phyloP scores from a whole-genome alignment of 495 filamentous ascomycete species.

The Penicillium crystallinum region DNA sequence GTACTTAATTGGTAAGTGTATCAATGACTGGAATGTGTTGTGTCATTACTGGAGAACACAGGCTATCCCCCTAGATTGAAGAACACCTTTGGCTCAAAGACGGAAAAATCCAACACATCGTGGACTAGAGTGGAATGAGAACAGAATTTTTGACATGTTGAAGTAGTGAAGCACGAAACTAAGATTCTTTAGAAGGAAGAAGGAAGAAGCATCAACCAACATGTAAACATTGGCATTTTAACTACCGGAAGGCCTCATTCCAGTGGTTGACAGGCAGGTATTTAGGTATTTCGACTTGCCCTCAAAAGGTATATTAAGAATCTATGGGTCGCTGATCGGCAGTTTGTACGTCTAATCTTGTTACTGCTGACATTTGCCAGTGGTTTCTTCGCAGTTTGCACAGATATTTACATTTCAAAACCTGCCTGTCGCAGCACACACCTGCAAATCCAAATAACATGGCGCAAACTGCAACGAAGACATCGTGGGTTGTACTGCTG shows the following conservation, averaged over 20 bases:
- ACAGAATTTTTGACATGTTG: too few species aligned
- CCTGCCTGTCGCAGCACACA: background rate
- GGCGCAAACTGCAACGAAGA: background rate
- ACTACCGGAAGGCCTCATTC: constrained; percentile 14
- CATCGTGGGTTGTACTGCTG: background rate
- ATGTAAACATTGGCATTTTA: constrained; percentile 8
- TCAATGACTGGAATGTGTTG: constrained; percentile 14
- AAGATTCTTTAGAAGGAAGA: background rate
- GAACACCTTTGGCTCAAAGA: background rate
- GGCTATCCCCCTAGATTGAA: constrained; percentile 17
- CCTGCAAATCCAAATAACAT: constrained; percentile 4
- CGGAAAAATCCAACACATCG: background rate
- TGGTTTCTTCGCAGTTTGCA: too few species aligned
- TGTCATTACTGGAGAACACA: constrained; percentile 5
- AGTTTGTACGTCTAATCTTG: too few species aligned
- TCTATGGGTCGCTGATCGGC: constrained; percentile 1
- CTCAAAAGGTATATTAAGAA: constrained; percentile 12
- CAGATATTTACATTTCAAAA: background rate
- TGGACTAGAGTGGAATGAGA: too few species aligned
- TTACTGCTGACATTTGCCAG: too few species aligned
- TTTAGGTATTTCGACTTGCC: background rate
- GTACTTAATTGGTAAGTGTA: background rate
- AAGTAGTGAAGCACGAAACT: too few species aligned
- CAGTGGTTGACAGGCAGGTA: constrained; percentile 6
- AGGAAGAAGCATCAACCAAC: background rate